These are phyloP conservation scores for Huntiella omanensis DNA, from an alignment of 2,329 filamentous ascomycete genomes.

Conservation along the genomic window DNA sequence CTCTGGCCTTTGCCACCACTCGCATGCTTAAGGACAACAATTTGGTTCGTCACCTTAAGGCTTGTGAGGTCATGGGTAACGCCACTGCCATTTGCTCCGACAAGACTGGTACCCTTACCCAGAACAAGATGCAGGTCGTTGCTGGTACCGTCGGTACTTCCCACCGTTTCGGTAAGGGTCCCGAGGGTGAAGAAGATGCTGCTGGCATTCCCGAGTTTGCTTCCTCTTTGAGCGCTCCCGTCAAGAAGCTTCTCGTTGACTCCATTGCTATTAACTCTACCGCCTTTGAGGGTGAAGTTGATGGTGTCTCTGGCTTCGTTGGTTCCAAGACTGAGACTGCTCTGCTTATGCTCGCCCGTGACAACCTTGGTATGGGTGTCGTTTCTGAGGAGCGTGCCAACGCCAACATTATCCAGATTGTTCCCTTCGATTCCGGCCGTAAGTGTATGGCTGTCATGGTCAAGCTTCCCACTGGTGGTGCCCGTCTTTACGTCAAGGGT, in stretches of 20 bases:
- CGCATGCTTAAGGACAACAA: constrained; percentile 65
- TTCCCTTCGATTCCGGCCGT: constrained; percentile 57
- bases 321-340: constrained; percentile 66
- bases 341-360: constrained; percentile 47
- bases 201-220: constrained; percentile 28
- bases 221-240: constrained; percentile 24
- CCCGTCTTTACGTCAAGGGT: constrained; percentile 42
- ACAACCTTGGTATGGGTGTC: constrained; percentile 47
- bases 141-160: constrained; percentile 37
- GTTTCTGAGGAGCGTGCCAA: constrained; percentile 45
- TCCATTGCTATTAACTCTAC: constrained; percentile 51
- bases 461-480: constrained; percentile 29
- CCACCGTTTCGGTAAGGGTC: constrained; percentile 31
- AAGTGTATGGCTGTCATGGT: constrained; percentile 52
- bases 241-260: constrained; percentile 35
- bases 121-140: constrained; percentile 52
- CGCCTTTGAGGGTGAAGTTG: constrained; percentile 56
- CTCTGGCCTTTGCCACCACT: constrained; percentile 57
- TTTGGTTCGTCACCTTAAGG: constrained; percentile 55
- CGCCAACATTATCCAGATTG: constrained; percentile 40
- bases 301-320: constrained; percentile 47
- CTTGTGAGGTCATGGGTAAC: constrained; percentile 68
- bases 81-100: constrained; percentile 53
- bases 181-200: constrained; percentile 19
- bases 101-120: constrained; percentile 48